Base-by-base conservation (phyloP, 2,329 filamentous ascomycete species). In the Aspergillus fumigatus region DNA sequence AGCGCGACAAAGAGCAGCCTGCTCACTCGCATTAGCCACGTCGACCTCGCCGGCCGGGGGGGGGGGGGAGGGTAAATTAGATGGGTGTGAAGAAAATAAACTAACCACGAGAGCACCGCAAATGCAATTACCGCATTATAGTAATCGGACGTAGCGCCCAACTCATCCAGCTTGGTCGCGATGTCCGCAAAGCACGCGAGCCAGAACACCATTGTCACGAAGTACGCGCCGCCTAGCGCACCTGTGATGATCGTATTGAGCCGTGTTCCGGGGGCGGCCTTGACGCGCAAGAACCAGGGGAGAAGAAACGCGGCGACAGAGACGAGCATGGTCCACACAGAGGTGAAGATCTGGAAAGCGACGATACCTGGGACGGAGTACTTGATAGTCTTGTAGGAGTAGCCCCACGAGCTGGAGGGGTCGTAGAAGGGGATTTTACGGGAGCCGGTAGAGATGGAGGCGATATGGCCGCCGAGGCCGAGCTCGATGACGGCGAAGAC, bases 131-230 rank as follows among this genome's bases (percentile, higher is more conserved):
- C 48, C 1, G 69, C 68, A 50, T 64, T 62, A 9, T 59, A 49
- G 48, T 66, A 66, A 51, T 59, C 54, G 11, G 32, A 61, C 2
- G 40, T 45, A 41, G 55, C 57, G 27, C 17, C 43, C 17, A n/a
- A 27, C 1, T 61, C 60, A 10, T 43, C 57, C 21, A 65, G 52
- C 1, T 59, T 10, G 27, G 54, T 52, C 11, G 62, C 68, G 21
- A 70, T 54, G 48, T 70, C 65, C 21, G 69, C 66, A 50, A 71
- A 71, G 14, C 58, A 53, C 10, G 67, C 68, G 49, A 71, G 52
- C 69, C 68, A 71, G 51, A 71, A 71, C 19, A 70, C 61, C 61
- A 60, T 67, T 2, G 67, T 71, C n/a, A 68, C 48, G 41, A 67
- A 65, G 56, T 67, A 69, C 7, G 65, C 23, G 2, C 59, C 53